Conservation (phyloP, 108 stramenopile genomes). For the Heterococcus sp. region DNA sequence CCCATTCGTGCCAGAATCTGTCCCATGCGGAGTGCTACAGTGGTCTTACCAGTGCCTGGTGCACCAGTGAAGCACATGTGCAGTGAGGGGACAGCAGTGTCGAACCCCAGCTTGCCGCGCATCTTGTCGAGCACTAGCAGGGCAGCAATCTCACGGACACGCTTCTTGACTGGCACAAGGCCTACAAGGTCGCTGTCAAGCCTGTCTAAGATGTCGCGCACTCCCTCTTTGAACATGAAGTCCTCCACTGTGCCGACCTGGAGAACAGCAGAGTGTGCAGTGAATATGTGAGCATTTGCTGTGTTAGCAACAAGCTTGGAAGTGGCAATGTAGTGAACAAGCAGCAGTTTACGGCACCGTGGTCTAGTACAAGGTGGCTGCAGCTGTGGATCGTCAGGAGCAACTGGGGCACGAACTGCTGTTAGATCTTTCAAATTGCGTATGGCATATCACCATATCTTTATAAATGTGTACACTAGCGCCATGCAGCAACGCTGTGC, state of each 20-base stretch:
- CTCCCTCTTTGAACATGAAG: slow-evolving; percentile 97
- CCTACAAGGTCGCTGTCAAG: slow-evolving; percentile 91
- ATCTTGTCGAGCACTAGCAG: slow-evolving; percentile 95
- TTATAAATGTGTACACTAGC: too few relatives aligned
- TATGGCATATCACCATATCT: too few relatives aligned
- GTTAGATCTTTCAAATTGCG: too few relatives aligned
- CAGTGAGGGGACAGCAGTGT: slow-evolving; percentile 90
- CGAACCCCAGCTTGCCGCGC: slow-evolving; percentile 93
- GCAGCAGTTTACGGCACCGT: neutral
- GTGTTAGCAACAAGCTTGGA: too few relatives aligned
- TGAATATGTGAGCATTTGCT: too few relatives aligned
- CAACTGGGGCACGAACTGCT: too few relatives aligned
- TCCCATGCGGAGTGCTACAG: slow-evolving; percentile 95
- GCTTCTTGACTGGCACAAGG: slow-evolving; percentile 83
- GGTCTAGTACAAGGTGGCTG: too few relatives aligned
- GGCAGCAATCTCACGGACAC: slow-evolving; percentile 94
- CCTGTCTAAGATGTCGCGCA: slow-evolving; percentile 88
- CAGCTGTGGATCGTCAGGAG: too few relatives aligned
- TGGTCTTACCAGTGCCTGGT: slow-evolving; percentile 97
- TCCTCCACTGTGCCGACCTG: slow-evolving; percentile 82
- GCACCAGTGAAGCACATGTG: slow-evolving; percentile 96
- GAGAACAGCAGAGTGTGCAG: too few relatives aligned
- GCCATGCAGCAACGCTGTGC: too few relatives aligned
- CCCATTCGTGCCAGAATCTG: slow-evolving; percentile 97
- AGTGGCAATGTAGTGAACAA: too few relatives aligned